Conservation (phyloP, 805 yeast species). For the Saccharomycopsis fibuligera region DNA sequence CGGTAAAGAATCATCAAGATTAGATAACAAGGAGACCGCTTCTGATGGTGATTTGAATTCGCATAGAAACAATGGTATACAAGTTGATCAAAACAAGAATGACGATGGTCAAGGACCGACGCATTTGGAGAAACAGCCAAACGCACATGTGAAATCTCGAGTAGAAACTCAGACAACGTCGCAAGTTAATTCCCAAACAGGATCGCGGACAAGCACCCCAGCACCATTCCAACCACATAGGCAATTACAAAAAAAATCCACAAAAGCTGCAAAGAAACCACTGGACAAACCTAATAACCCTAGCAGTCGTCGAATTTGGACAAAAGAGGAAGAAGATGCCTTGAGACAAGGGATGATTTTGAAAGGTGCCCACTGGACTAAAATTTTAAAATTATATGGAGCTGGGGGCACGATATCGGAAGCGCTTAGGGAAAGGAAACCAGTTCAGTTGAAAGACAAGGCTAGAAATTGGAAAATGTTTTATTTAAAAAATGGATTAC, state of each 20-base stretch:
- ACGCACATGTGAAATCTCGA: too few species aligned
- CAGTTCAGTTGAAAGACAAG: constrained; percentile 90
- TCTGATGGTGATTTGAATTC: too few species aligned
- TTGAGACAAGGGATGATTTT: constrained; percentile 68
- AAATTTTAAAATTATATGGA: constrained; percentile 84
- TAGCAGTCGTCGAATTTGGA: constrained; percentile 67
- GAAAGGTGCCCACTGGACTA: constrained; percentile 92
- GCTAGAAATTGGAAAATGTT: constrained; percentile 94
- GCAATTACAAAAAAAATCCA: constrained; percentile 1
- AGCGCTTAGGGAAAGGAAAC: constrained; percentile 77
- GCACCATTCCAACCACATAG: too few species aligned
- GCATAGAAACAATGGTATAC: too few species aligned
- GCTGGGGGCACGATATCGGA: constrained; percentile 88
- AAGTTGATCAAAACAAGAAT: too few species aligned
- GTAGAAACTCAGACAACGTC: too few species aligned
- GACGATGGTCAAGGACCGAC: too few species aligned
- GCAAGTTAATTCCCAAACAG: too few species aligned
- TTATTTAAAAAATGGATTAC: constrained; percentile 65
- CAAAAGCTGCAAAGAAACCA: constrained; percentile 22
- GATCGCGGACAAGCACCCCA: too few species aligned
- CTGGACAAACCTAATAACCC: background rate
- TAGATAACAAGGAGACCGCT: too few species aligned
- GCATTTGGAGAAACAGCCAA: too few species aligned
- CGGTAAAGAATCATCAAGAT: too few species aligned
- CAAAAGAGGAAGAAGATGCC: constrained; percentile 82